Conservation (phyloP, 352 stramenopile genomes). For the Globisporangium okanoganense region DNA sequence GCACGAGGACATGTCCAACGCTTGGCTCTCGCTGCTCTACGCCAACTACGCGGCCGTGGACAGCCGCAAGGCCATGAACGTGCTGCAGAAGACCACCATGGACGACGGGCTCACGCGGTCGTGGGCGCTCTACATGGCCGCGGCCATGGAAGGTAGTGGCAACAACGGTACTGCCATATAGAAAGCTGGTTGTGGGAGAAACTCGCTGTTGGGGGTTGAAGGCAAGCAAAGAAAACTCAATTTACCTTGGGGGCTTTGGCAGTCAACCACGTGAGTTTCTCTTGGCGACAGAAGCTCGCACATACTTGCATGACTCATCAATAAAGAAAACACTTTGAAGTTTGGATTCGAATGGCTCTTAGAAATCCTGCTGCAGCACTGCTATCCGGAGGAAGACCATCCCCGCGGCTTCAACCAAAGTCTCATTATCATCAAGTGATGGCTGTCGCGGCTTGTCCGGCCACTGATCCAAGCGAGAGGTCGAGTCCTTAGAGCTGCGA, state of each 20-base stretch:
- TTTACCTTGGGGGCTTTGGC: no score
- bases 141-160: background rate
- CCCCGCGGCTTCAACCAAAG: conserved; percentile 7
- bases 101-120: conserved; percentile 66
- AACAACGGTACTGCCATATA: background rate
- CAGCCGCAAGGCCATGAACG: conserved; percentile 32
- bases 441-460: background rate
- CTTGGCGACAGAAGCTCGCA: no score
- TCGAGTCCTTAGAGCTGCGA: background rate
- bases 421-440: background rate
- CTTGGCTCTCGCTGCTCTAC: conserved; percentile 72
- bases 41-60: conserved; percentile 70
- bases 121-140: conserved; percentile 77
- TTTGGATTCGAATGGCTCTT: background rate
- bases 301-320: background rate
- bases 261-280: no score
- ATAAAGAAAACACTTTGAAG: background rate
- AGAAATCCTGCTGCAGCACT: conserved; percentile 25
- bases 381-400: conserved; percentile 32
- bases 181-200: background rate
- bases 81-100: conserved; percentile 56
- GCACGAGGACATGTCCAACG: conserved; percentile 21
- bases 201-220: background rate
- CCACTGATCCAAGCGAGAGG: background rate
- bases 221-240: no score